Conservation (phyloP, 371 early-diverging fungal species). For the Rhizopus delemar region DNA sequence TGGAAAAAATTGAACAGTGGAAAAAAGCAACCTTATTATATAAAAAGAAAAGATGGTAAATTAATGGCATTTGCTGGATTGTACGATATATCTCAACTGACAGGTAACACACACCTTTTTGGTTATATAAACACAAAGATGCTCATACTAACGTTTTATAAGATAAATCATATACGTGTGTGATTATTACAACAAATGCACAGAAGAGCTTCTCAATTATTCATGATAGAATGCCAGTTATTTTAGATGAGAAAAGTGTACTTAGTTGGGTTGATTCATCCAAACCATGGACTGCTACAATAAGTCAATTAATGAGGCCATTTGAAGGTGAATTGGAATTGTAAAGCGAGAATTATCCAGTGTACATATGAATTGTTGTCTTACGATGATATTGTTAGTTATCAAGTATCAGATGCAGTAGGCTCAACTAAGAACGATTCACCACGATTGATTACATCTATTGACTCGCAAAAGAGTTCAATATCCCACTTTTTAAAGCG, state of each 20-base stretch:
- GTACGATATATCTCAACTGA: conserved; percentile 49
- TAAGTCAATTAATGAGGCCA: conserved; percentile 55
- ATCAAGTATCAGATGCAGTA: conserved; percentile 46
- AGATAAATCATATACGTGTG: conserved; percentile 36
- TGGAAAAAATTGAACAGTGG: conserved; percentile 59
- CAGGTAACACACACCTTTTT: conserved; percentile 10
- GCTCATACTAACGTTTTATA: not conserved
- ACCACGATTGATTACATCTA: conserved; percentile 46
- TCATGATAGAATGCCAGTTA: conserved; percentile 78
- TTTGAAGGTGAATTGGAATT: conserved; percentile 49
- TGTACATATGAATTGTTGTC: not conserved
- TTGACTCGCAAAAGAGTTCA: conserved; percentile 32
- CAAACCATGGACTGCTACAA: conserved; percentile 36
- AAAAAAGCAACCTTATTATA: conserved; percentile 61
- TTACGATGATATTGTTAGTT: conserved; percentile 26
- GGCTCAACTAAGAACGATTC: conserved; percentile 42
- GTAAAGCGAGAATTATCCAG: conserved; percentile 19
- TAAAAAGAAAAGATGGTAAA: conserved; percentile 57
- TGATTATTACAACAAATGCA: conserved; percentile 64
- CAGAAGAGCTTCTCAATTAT: conserved; percentile 53
- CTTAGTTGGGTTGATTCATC: conserved; percentile 63
- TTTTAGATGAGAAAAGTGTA: conserved; percentile 54
- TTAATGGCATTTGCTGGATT: conserved; percentile 67
- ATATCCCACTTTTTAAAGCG: conserved; percentile 34
- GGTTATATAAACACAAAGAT: too few relatives aligned